A percentile compares a stretch with the other conserved stretches of the same genome.
Evolutionary conservation across 2,329 filamentous ascomycete species (phyloP).

Genomic region (Biscogniauxia sp.): DNA sequence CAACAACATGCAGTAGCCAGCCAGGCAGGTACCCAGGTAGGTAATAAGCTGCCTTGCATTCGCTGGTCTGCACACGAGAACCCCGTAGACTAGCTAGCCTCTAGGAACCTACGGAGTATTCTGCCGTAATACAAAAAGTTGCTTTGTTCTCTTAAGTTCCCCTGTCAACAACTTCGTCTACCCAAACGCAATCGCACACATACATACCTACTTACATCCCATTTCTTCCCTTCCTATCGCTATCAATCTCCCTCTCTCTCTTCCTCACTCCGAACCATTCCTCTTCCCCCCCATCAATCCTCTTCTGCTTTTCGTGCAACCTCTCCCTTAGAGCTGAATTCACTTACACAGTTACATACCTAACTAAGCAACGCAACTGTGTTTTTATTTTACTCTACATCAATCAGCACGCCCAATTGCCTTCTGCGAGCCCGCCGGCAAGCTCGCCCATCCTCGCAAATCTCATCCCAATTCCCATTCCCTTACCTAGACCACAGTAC

Average conservation of each 20-base stretch:
- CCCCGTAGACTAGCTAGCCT: slow-evolving; percentile 3
- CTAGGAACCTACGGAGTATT: slow-evolving; percentile 20
- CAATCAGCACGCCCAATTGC: background rate
- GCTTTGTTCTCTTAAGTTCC: slow-evolving; percentile 11
- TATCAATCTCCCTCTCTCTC: slow-evolving; percentile 2
- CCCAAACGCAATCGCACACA: slow-evolving; percentile 5
- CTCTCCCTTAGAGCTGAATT: background rate
- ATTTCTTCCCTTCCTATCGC: slow-evolving; percentile 10
- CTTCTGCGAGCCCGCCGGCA: background rate
- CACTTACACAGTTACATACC: background rate
- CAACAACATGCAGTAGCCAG: background rate
- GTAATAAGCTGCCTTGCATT: background rate
- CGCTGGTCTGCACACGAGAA: background rate
- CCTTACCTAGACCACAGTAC: slow-evolving; percentile 3
- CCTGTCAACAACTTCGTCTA: slow-evolving; percentile 6
- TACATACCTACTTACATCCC: slow-evolving; percentile 15
- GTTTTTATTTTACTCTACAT: background rate
- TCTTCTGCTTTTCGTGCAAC: background rate
- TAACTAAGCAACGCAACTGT: background rate
- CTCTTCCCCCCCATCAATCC: no score
- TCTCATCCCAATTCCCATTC: slow-evolving; percentile 3
- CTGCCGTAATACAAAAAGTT: slow-evolving; percentile 28
- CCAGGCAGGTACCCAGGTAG: background rate
- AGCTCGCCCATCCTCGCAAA: slow-evolving; percentile 1
- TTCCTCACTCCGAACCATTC: background rate